Evolutionary conservation across 495 filamentous ascomycete species (phyloP), one percentile per base, ranked within the genome.

Genomic region (Ramalina intermedia): DNA sequence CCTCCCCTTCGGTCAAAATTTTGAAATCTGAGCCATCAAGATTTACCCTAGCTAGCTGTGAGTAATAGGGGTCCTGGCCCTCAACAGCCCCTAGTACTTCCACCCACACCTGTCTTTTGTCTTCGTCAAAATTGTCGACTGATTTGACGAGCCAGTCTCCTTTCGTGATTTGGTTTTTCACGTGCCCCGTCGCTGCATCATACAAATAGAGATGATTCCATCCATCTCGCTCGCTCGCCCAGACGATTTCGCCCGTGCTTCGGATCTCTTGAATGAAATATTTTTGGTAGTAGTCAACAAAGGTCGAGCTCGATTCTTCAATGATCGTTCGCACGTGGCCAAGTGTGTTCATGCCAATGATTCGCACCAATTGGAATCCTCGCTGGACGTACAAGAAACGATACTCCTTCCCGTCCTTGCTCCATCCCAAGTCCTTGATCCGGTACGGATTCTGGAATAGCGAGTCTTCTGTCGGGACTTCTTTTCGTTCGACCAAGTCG

Each of bases 201-300:
- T 41, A 57, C 23, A 56, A 49, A 29, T 59, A 59, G 27, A 59
- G 54, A 50, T 59, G 56, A 35, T 59, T 59, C 54, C 54, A 59
- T 14, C 56, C 54, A 43, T 57, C 54, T 20, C 54, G 50, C 37
- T 59, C 56, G 43, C 54, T 59, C 24, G 54, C 38, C 56, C 56
- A 59, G 36, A 59, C 46, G 17, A 57, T 18, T 39, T 59, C 54
- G 6, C 41, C 44, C 13, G 54, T 43, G 3, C 48, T 48, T 38
- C 42, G 46, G 29, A 57, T 38, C 17, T 54, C 41, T 4, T 39
- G 16, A 37, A 24, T 24, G 37, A 51, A 57, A 1, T 37, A 26
- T 41, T 59, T 59, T 14, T 16, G 13, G 3, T 37, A 54, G 54
- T 54, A 56, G 40, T 59, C 54, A 42, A 59, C 54, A 21, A 57